phyloP scores from a whole-genome alignment of 2,329 filamentous ascomycete species.

The Cladorrhinum sp. region DNA sequence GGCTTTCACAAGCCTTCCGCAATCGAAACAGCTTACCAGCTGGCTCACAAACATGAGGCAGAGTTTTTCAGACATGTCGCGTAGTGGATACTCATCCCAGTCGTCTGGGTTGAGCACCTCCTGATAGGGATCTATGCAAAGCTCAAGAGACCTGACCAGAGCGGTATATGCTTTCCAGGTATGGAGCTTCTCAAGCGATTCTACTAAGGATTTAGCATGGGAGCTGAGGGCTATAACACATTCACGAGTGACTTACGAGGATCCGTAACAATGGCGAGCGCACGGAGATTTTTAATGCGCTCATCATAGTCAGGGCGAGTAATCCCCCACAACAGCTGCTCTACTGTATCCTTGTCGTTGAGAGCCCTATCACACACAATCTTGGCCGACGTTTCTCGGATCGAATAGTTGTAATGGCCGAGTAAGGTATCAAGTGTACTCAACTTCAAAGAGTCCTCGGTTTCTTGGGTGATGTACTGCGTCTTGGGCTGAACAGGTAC shows the following conservation, averaged over 20 bases:
- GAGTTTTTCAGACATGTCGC: conserved; percentile 59
- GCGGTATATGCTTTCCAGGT: conserved; percentile 52
- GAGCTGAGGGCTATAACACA: conserved; percentile 3
- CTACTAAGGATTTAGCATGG: conserved; percentile 31
- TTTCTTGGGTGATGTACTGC: conserved; percentile 71
- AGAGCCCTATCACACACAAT: conserved; percentile 56
- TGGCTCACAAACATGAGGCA: conserved; percentile 57
- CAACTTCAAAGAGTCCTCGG: conserved; percentile 66
- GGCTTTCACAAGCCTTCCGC: conserved; percentile 57
- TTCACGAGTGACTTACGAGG: conserved; percentile 35
- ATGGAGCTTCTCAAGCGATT: conserved; percentile 48
- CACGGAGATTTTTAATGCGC: conserved; percentile 55
- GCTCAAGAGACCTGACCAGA: conserved; percentile 58
- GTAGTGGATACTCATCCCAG: conserved; percentile 62
- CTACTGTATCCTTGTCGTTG: conserved; percentile 54
- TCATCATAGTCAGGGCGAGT: conserved; percentile 57
- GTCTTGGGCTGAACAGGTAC: conserved; percentile 62
- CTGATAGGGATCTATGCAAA: conserved; percentile 51
- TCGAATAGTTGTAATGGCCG: conserved; percentile 68
- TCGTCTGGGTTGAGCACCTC: conserved; percentile 52
- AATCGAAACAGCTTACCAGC: conserved; percentile 58
- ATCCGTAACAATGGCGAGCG: conserved; percentile 55
- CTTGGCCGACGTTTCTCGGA: conserved; percentile 64
- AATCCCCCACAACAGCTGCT: conserved; percentile 55
- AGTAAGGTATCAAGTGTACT: conserved; percentile 66